Evolutionary conservation across 1,284 basidiomycete genomes (phyloP), one percentile per base, ranked within the genome.

Genomic region (Microbotryum violaceum): DNA sequence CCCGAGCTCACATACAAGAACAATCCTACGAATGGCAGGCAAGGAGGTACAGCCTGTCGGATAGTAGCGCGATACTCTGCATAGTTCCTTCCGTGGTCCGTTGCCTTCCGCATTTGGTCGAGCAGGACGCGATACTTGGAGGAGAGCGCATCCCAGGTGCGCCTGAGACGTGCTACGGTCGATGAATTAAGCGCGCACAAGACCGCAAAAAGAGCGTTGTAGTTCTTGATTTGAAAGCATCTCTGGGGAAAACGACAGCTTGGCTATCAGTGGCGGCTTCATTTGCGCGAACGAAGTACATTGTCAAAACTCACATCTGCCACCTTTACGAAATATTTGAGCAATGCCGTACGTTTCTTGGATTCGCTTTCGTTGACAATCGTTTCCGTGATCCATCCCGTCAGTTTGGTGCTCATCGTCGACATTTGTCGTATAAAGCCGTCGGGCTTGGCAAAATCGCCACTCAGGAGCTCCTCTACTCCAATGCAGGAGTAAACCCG

Each of bases 21-120:
- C 70, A 75, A 89, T n/a, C 89, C 91, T 51, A 94, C 81, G 81
- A 96, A 96, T 6, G 92, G 92, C 25, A 97, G 83, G 27, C 89
- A 91, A 21, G 92, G 90, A 10, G 89, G 87, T 4, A 84, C 82
- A 16, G 87, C 90, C 69, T 88, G 88, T 7, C 73, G 62, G 27
- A 74, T 63, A 51, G 61, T 67, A 6, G 84, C 82, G 57, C 94
- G 88, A 75, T 99, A 99, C 71, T 90, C 87, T 64, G 89, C 86
- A 72, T 94, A 97, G 75, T 96, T 96, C 60, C 91, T 83, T 55
- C 87, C 82, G 73, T 91, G 88, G 72, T 97, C 92, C 16, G 93
- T 89, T 12, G 96, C 79, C 64, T 84, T 85, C 63, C 91, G 83
- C 61, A 97, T 79, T 1, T 82, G 77, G 62, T 97, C 92, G 59